Conservation (phyloP, 129 eudicot genomes). For the Tagetes erecta region DNA sequence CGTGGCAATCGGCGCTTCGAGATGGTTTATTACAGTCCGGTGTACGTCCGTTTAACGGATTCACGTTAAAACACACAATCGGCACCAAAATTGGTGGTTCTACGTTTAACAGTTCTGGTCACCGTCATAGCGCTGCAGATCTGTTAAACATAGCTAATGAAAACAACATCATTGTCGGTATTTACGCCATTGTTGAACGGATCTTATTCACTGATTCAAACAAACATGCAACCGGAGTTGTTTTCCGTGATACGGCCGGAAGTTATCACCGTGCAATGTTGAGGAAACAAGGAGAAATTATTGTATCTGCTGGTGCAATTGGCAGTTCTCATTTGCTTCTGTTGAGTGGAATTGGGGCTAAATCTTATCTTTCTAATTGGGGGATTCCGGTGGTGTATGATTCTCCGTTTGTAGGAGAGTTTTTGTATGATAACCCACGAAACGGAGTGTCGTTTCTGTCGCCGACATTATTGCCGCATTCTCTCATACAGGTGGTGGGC, state of each 20-base stretch:
- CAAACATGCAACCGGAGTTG: slow-evolving; percentile 64
- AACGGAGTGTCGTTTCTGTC: slow-evolving; percentile 85
- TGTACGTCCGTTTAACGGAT: slow-evolving; percentile 55
- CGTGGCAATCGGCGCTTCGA: slow-evolving; percentile 70
- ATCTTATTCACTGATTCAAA: slow-evolving; percentile 36
- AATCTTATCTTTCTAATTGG: slow-evolving; percentile 77
- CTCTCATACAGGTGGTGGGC: slow-evolving; percentile 93
- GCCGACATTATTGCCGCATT: slow-evolving; percentile 67
- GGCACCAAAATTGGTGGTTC: slow-evolving; percentile 93
- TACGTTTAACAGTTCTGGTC: slow-evolving; percentile 64
- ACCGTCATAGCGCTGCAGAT: slow-evolving; percentile 76
- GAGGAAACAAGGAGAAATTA: slow-evolving; percentile 59
- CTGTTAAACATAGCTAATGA: slow-evolving; percentile 58
- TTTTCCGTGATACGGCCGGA: slow-evolving; percentile 56
- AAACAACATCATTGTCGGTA: slow-evolving; percentile 55
- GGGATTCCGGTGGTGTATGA: slow-evolving; percentile 71
- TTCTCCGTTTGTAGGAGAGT: slow-evolving; percentile 73
- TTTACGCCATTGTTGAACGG: slow-evolving; percentile 68
- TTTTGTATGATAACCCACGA: slow-evolving; percentile 77
- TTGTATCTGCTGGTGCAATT: slow-evolving; percentile 78
- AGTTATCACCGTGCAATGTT: slow-evolving; percentile 71
- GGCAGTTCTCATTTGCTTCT: slow-evolving; percentile 86
- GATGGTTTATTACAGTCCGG: slow-evolving; percentile 73
- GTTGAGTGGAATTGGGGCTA: slow-evolving; percentile 77
- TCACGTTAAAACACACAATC: slow-evolving; percentile 46